phyloP scores from a whole-genome alignment of 2,329 filamentous ascomycete species.

The Pseudofabraea citricarpa region DNA sequence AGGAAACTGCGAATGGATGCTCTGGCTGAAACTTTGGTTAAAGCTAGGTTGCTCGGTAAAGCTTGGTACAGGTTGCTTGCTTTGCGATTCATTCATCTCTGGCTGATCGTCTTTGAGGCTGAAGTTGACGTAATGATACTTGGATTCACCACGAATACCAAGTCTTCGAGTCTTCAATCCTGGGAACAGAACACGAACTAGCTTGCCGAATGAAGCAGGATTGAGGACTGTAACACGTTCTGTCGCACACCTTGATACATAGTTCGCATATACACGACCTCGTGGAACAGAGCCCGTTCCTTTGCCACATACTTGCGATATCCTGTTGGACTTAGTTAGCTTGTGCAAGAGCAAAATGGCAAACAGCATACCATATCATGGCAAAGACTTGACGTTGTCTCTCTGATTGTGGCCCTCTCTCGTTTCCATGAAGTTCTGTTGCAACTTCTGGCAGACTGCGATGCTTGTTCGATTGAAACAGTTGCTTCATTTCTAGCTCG shows the following conservation, averaged over 20 bases:
- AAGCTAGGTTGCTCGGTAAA: conserved; percentile 44
- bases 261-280: conserved; percentile 91
- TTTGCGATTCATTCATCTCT: conserved; percentile 32
- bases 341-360: not conserved
- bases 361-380: conserved; percentile 71
- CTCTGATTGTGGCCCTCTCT: conserved; percentile 76
- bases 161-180: conserved; percentile 88
- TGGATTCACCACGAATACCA: conserved; percentile 92
- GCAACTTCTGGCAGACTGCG: conserved; percentile 68
- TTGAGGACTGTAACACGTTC: conserved; percentile 94
- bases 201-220: conserved; percentile 94
- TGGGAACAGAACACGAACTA: conserved; percentile 93
- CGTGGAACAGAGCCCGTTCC: conserved; percentile 84
- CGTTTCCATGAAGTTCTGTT: conserved; percentile 70
- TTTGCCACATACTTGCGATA: conserved; percentile 66
- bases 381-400: conserved; percentile 82
- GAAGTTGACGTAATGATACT: conserved; percentile 89
- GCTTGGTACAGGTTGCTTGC: conserved; percentile 41
- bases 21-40: conserved; percentile 38
- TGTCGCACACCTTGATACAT: conserved; percentile 86
- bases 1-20: conserved; percentile 23
- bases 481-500: conserved; percentile 73
- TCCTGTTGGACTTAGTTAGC: conserved; percentile 43
- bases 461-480: conserved; percentile 65
- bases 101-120: conserved; percentile 49